Conservation (phyloP, 805 yeast genomes). For the Candida hungchunana region DNA sequence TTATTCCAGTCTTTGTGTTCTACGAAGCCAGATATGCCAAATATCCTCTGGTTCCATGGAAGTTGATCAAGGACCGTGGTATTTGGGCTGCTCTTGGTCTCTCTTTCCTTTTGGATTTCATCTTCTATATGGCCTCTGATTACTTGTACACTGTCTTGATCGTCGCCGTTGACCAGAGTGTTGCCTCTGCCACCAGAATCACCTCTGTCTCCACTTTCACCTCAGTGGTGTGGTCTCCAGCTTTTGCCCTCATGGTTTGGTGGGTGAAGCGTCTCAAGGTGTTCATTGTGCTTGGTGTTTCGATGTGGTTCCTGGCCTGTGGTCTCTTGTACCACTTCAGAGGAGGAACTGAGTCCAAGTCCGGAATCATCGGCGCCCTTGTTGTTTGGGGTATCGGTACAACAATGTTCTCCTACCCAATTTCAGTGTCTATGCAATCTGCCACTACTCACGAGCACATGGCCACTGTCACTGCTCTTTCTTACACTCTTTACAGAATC, state of each 20-base stretch:
- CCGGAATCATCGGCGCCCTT: conserved; percentile 64
- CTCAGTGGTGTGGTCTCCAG: conserved; percentile 52
- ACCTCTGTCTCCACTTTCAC: conserved; percentile 57
- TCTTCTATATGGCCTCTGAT: conserved; percentile 67
- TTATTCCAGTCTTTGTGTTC: conserved; percentile 47
- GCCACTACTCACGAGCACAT: conserved; percentile 61
- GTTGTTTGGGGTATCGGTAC: conserved; percentile 67
- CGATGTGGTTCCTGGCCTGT: conserved; percentile 54
- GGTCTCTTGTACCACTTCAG: conserved; percentile 58
- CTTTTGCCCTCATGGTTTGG: conserved; percentile 50
- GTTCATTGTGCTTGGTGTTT: conserved; percentile 55
- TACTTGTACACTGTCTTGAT: conserved; percentile 62
- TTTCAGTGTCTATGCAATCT: conserved; percentile 60
- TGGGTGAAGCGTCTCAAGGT: conserved; percentile 47
- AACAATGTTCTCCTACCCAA: conserved; percentile 63
- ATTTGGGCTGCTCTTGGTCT: conserved; percentile 67
- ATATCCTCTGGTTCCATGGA: conserved; percentile 61
- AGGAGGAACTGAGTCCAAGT: conserved; percentile 43
- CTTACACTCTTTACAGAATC: conserved; percentile 51
- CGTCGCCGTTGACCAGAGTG: conserved; percentile 57
- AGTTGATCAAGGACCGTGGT: conserved; percentile 60
- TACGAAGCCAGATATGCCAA: conserved; percentile 30
- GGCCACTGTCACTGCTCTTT: conserved; percentile 60
- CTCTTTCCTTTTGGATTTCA: conserved; percentile 54
- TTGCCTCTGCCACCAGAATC: conserved; percentile 61